Evolutionary conservation across 352 stramenopile genomes (phyloP), one percentile per base, ranked within the genome.

Genomic region (Phytophthora gonapodyides): DNA sequence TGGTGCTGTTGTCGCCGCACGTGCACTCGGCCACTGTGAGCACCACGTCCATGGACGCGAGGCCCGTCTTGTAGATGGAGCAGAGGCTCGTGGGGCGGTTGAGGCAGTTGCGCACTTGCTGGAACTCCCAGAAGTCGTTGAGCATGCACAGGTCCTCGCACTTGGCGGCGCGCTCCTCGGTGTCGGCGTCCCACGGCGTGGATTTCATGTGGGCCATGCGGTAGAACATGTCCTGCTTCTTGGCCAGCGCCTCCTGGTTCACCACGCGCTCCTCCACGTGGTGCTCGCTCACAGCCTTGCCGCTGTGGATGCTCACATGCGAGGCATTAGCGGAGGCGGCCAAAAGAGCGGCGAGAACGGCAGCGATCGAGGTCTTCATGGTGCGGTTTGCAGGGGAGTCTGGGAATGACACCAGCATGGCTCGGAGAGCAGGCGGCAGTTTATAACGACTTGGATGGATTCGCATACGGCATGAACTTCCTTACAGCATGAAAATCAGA

Each of bases 151-250:
- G 31, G 45, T 91, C 80, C 38, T 73, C 56, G 68, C 82, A 89
- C 69, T 89, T 91, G 64, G 63, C 60, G 9, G 51, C 55, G 57
- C 82, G 81, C 43, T 78, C 66, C 5, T 51, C 40, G 2, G 58
- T 63, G n/a, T 89, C 51, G 4, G 61, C n/a, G 47, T 91, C 82
- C 80, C 80, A 91, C 30, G 80, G 82, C 52, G 82, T 88, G 36
- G 73, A 79, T 64, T 89, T 91, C 71, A 87, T 80, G 54, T 69
- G 31, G 4, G 64, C 54, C 34, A 80, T 76, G 44, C 68, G 57
- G 54, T 76, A 69, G 51, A 73, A 75, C 67, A 80, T 74, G 35
- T 80, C 61, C 57, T 71, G 67, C 48, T 75, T 75, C 34, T 67
- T 66, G 24, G 63, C 59, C 47, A 79, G 56, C 56, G 35, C 40